These are phyloP conservation scores for Phaeosphaeriaceae sp. DNA, from an alignment of 2,329 filamentous ascomycete genomes.

Conservation along the genomic window DNA sequence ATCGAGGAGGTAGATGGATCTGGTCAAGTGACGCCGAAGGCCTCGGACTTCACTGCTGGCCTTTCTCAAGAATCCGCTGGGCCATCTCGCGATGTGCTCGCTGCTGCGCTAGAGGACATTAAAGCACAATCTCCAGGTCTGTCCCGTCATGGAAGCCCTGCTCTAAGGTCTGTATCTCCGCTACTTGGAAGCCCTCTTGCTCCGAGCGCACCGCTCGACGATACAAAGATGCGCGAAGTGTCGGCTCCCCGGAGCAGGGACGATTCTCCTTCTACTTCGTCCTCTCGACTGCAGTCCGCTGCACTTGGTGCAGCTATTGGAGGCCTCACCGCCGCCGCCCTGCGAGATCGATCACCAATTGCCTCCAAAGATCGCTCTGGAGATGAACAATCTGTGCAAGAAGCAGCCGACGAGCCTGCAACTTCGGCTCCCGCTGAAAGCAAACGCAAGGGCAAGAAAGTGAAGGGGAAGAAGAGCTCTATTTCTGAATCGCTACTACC, in stretches of 20 bases:
- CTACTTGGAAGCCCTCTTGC: slow-evolving; percentile 26
- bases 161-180: slow-evolving; percentile 4
- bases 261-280: slow-evolving; percentile 26
- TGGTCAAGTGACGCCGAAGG: slow-evolving; percentile 73
- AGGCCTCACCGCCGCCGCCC: slow-evolving; percentile 27
- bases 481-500: slow-evolving; percentile 6
- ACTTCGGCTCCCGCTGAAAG: slow-evolving; percentile 11
- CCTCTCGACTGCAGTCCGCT: slow-evolving; percentile 35
- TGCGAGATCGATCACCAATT: slow-evolving; percentile 24
- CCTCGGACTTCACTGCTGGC: slow-evolving; percentile 55
- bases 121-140: slow-evolving; percentile 15
- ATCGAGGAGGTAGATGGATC: slow-evolving; percentile 63
- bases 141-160: neutral
- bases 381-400: neutral
- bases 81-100: slow-evolving; percentile 28
- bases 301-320: slow-evolving; percentile 37
- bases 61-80: slow-evolving; percentile 12
- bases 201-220: slow-evolving; percentile 32
- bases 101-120: slow-evolving; percentile 30
- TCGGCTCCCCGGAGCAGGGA: slow-evolving; percentile 15
- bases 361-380: slow-evolving; percentile 3
- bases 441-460: slow-evolving; percentile 33
- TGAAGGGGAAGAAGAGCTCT: slow-evolving; percentile 41
- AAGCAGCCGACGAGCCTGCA: neutral
- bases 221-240: slow-evolving; percentile 29